Conservation (phyloP, 2,329 filamentous ascomycete species). For the Botryotinia calthae region DNA sequence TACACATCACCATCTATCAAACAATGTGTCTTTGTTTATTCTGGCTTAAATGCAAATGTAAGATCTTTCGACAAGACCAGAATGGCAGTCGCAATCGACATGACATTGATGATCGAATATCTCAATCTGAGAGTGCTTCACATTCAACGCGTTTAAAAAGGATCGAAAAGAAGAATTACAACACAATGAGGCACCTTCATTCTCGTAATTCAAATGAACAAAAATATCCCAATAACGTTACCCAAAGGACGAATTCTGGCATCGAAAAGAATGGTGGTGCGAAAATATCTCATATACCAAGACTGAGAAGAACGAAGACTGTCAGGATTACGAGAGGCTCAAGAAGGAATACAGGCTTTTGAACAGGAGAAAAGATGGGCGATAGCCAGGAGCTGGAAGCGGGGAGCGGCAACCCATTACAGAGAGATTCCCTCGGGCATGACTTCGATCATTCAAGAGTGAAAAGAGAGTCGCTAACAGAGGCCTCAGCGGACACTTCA, state of each 20-base stretch:
- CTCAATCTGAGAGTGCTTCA: background rate
- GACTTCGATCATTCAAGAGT: background rate
- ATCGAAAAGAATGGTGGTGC: background rate
- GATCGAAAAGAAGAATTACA: background rate
- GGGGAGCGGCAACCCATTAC: background rate
- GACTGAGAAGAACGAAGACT: background rate
- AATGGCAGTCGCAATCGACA: background rate
- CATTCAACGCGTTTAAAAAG: background rate
- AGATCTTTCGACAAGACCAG: background rate
- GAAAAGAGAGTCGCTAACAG: background rate
- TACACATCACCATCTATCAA: background rate
- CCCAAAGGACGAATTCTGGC: no score
- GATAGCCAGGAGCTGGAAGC: background rate
- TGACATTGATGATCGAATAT: background rate
- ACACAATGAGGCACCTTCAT: no score
- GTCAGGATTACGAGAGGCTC: background rate
- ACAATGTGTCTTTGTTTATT: background rate
- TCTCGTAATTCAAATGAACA: background rate
- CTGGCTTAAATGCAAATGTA: constrained; percentile 1
- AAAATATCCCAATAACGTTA: background rate
- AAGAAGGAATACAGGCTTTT: background rate
- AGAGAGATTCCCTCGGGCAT: background rate
- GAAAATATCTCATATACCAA: background rate
- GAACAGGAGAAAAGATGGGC: background rate
- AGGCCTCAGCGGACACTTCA: background rate